phyloP scores from a whole-genome alignment of 768 basidiomycete species.

The Rhizopogon vulgaris region DNA sequence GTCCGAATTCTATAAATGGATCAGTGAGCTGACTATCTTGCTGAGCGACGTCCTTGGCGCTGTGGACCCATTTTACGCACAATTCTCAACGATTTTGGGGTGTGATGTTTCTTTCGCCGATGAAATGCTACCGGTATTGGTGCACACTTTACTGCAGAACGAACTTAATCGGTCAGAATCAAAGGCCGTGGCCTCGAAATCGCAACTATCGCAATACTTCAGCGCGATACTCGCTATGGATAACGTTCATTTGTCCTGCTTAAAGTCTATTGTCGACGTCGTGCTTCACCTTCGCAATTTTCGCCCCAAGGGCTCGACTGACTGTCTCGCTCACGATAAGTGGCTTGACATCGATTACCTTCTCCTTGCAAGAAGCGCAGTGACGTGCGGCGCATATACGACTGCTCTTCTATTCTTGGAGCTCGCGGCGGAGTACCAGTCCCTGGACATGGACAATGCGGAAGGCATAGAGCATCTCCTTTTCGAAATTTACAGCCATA shows the following conservation, averaged over 20 bases:
- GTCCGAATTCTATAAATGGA: constrained; percentile 56
- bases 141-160: constrained; percentile 56
- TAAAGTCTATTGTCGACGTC: constrained; percentile 59
- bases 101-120: constrained; percentile 55
- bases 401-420: constrained; percentile 90
- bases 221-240: constrained; percentile 21
- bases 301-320: constrained; percentile 28
- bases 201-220: constrained; percentile 18
- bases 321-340: constrained; percentile 53
- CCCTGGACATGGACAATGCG: constrained; percentile 21
- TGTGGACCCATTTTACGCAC: constrained; percentile 59
- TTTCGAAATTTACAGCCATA: constrained; percentile 89
- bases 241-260: constrained; percentile 37
- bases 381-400: constrained; percentile 77
- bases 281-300: constrained; percentile 79
- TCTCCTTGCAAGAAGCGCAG: constrained; percentile 67
- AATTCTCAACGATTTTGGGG: constrained; percentile 54
- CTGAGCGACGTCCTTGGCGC: constrained; percentile 53
- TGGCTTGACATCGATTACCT: constrained; percentile 81
- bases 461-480: constrained; percentile 58
- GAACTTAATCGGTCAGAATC: constrained; percentile 11
- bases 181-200: constrained; percentile 5
- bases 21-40: constrained; percentile 48
- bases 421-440: constrained; percentile 51
- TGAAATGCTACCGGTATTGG: constrained; percentile 65